phyloP scores from a whole-genome alignment of 75 land plant genomes.

The Selaginella moellendorffii region DNA sequence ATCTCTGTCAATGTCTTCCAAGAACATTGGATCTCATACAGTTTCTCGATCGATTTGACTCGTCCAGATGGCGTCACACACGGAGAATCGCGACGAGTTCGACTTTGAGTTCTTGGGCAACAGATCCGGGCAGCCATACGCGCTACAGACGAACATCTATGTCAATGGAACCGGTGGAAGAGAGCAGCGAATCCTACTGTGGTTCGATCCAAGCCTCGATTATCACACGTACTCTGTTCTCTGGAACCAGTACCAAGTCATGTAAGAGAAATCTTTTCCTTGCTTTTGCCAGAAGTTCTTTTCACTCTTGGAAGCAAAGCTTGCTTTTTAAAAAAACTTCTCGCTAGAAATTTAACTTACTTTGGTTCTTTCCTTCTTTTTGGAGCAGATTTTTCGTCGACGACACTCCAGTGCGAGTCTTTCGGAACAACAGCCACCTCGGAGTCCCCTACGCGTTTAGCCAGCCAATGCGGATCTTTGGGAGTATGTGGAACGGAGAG shows the following conservation, averaged over 20 bases:
- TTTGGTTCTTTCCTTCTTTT: too few species aligned
- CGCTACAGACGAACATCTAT: neutral
- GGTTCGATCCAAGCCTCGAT: neutral
- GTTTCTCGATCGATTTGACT: too few species aligned
- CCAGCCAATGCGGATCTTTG: slow-evolving; percentile 36
- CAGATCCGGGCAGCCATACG: neutral
- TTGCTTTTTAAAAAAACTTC: too few species aligned
- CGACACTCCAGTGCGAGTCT: slow-evolving; percentile 57
- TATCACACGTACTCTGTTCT: neutral
- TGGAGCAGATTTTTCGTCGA: slow-evolving; percentile 69
- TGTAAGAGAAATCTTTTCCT: too few species aligned
- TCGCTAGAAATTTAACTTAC: too few species aligned
- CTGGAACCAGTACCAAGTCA: neutral
- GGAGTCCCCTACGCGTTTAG: slow-evolving; percentile 34
- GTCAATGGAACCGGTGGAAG: neutral
- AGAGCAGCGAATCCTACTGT: neutral
- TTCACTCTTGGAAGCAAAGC: too few species aligned
- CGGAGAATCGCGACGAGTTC: neutral
- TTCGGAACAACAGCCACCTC: slow-evolving; percentile 44
- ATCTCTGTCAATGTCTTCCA: too few species aligned
- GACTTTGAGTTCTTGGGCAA: neutral
- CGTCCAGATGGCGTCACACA: neutral
- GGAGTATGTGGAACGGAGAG: slow-evolving; percentile 58
- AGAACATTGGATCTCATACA: too few species aligned
- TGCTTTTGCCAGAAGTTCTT: too few species aligned